These are phyloP conservation scores for Pleomassaria siparia DNA, from an alignment of 2,329 filamentous ascomycete species.

Conservation along the genomic window DNA sequence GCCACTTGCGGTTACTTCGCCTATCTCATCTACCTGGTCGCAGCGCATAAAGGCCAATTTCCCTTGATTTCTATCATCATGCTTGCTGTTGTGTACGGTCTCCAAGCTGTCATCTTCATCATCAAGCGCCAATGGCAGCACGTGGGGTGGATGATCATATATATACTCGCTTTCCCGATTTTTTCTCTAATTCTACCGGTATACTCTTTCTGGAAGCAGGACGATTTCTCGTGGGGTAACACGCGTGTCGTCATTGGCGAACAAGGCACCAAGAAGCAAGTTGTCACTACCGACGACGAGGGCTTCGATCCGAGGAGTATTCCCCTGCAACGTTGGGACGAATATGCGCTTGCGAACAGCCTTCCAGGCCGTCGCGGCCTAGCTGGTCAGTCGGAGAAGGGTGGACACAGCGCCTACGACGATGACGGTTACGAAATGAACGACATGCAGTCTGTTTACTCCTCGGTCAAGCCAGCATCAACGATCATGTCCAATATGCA, in stretches of 20 bases:
- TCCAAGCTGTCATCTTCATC: slow-evolving; percentile 95
- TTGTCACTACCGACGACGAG: slow-evolving; percentile 81
- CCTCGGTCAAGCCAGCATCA: slow-evolving; percentile 80
- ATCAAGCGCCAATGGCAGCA: slow-evolving; percentile 98
- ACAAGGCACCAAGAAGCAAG: slow-evolving; percentile 86
- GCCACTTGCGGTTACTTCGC: slow-evolving; percentile 83
- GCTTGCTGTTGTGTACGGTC: slow-evolving; percentile 87
- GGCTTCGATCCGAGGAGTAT: slow-evolving; percentile 90
- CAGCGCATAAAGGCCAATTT: slow-evolving; percentile 70
- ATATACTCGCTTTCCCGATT: slow-evolving; percentile 91
- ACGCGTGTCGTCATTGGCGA: slow-evolving; percentile 96
- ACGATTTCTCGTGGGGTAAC: slow-evolving; percentile 98
- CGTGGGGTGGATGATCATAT: slow-evolving; percentile 99
- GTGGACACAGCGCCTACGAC: slow-evolving; percentile 61
- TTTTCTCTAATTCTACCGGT: slow-evolving; percentile 89
- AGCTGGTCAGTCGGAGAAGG: slow-evolving; percentile 59
- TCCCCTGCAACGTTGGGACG: slow-evolving; percentile 94
- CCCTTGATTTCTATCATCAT: slow-evolving; percentile 86
- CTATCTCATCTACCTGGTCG: slow-evolving; percentile 82
- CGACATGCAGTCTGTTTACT: slow-evolving; percentile 96
- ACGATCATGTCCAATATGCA: slow-evolving; percentile 86
- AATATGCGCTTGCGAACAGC: slow-evolving; percentile 84
- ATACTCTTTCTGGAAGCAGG: slow-evolving; percentile 99
- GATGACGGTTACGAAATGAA: slow-evolving; percentile 93
- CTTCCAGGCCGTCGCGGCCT: slow-evolving; percentile 87